Evolutionary conservation across 2,329 filamentous ascomycete genomes (phyloP), one percentile per base, ranked within the genome.

Genomic region (Cladophialophora psammophila): DNA sequence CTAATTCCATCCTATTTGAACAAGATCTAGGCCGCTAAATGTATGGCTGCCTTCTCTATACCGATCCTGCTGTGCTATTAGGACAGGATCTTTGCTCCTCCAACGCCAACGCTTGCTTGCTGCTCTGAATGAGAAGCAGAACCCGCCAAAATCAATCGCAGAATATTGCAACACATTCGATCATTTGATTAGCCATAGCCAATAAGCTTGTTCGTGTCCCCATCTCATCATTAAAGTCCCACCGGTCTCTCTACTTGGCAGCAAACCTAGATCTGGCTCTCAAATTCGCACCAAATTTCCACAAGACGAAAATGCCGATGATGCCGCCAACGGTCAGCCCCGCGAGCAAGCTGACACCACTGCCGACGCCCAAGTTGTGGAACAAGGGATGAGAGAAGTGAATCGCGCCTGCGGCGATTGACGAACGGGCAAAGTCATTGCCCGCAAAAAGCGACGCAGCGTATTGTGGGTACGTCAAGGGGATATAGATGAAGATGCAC

Each of bases 401-500:
- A 58, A 82, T 69, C 60, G 75, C 69, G 40, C 79, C 74, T 69
- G 72, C 70, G 38, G 77, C 77, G 20, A 78, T 68, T 4, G 72
- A 72, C 32, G 71, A 74, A 1, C 77, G 70, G 58, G 70, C 71
- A 50, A 79, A 75, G 63, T 79, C 77, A 66, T 79, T 80, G 10
- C 75, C 76, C 0, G 77, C 78, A 63, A 80, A 78, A 50, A 79
- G 69, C 2, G 61, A 68, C 8, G 71, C 69, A 4, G 71, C 67
- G 66, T 80, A 80, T 66, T 77, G 75, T 6, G 79, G 79, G 69
- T 81, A 81, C 8, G 74, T 75, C 54, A 79, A 63, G 5, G 78
- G 77, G 57, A 81, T 71, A 71, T 81, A 81, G 35, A 80, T 70
- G 71, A 80, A 79, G 56, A 80, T 75, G 63, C 77, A 80, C 73